Percentiles rank a stretch among this genome's conserved stretches.
These are phyloP conservation scores for Handroanthus guayacan DNA, from an alignment of 257 asterid species.

Conservation along the genomic window DNA sequence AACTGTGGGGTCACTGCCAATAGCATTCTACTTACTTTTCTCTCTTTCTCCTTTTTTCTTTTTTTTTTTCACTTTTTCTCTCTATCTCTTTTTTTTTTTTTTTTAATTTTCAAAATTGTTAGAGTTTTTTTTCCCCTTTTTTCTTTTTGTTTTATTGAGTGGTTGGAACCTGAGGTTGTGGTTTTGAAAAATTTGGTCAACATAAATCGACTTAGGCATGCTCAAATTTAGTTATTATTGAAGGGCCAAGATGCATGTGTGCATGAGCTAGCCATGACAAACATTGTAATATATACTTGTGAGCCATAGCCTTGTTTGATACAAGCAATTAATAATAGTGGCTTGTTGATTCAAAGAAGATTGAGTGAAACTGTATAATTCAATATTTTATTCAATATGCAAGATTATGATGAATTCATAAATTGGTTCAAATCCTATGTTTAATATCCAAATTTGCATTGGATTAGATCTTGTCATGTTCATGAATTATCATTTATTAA, in stretches of 20 bases:
- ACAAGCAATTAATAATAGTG: too few relatives aligned
- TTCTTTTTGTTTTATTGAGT: slow-evolving; percentile 20
- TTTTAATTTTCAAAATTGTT: slow-evolving; percentile 34
- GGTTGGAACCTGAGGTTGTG: slow-evolving; percentile 33
- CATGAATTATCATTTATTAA: too few relatives aligned
- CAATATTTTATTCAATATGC: too few relatives aligned
- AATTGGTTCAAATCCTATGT: too few relatives aligned
- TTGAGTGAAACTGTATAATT: too few relatives aligned
- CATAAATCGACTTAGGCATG: slow-evolving; percentile 26
- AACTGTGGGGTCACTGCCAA: slow-evolving; percentile 54
- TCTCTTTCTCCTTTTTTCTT: not conserved
- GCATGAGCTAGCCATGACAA: too few relatives aligned
- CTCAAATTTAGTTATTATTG: slow-evolving; percentile 23
- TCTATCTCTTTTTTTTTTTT: not conserved
- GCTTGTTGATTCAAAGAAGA: too few relatives aligned
- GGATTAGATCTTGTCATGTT: too few relatives aligned
- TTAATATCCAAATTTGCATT: too few relatives aligned
- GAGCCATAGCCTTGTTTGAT: too few relatives aligned
- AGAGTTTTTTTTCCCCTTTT: not conserved
- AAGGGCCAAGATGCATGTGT: not conserved
- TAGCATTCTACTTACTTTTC: slow-evolving; percentile 36
- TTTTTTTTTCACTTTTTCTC: not conserved
- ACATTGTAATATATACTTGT: too few relatives aligned
- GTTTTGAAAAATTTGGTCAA: slow-evolving; percentile 41
- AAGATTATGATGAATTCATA: too few relatives aligned